phyloP scores from a whole-genome alignment of 148 eudicot genomes.

The Spergularia marina region DNA sequence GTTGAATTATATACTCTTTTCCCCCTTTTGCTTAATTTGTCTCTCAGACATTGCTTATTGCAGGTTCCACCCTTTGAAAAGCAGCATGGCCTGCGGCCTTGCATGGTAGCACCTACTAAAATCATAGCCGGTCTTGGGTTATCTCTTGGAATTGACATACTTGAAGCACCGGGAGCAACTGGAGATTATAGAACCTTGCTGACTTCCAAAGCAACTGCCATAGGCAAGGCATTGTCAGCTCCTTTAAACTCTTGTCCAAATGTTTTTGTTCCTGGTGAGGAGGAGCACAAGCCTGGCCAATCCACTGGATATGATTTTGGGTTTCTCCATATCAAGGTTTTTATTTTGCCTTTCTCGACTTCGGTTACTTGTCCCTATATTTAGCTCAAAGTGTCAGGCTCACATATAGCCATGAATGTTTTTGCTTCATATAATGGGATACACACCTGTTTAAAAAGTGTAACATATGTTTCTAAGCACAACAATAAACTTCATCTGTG shows the following conservation, averaged over 20 bases:
- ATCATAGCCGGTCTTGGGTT: constrained; percentile 94
- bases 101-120: constrained; percentile 99
- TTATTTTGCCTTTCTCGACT: not conserved
- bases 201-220: constrained; percentile 86
- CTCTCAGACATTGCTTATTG: constrained; percentile 14
- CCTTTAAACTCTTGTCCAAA: constrained; percentile 61
- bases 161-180: constrained; percentile 95
- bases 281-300: constrained; percentile 78
- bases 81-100: constrained; percentile 74
- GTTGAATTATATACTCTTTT: not conserved
- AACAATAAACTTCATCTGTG: no score
- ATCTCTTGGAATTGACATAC: constrained; percentile 92
- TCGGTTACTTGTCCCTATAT: not conserved
- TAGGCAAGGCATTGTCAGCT: constrained; percentile 81
- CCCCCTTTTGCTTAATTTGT: not conserved
- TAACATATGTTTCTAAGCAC: no score
- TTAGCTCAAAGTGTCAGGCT: no score
- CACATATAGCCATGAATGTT: no score
- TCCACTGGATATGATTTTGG: constrained; percentile 92
- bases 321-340: constrained; percentile 94
- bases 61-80: constrained; percentile 82
- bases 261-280: constrained; percentile 88
- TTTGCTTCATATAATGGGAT: not conserved
- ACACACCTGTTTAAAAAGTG: no score
- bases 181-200: constrained; percentile 91